Evolutionary conservation across 345 rosid genomes (phyloP).

Genomic region (Salix brachista): DNA sequence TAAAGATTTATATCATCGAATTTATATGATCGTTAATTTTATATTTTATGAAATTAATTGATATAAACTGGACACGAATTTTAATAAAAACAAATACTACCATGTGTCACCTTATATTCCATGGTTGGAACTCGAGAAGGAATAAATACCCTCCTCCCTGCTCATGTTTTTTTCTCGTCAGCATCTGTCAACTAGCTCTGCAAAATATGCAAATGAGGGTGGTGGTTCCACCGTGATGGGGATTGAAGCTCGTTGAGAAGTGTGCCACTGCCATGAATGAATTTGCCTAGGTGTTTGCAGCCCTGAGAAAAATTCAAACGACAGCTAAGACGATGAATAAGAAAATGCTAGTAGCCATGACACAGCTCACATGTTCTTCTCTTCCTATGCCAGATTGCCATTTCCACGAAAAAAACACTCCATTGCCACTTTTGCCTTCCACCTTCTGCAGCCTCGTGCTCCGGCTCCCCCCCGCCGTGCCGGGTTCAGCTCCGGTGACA

Average conservation of each 20-base stretch:
- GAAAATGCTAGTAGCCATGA: neutral
- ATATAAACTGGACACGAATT: no score
- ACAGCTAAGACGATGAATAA: neutral
- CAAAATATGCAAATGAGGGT: neutral
- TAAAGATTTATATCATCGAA: no score
- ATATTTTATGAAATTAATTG: no score
- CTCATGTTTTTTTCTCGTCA: neutral
- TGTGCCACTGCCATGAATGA: conserved; percentile 11
- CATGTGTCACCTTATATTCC: neutral
- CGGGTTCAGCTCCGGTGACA: no score
- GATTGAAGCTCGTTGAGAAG: conserved; percentile 24
- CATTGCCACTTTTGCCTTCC: neutral
- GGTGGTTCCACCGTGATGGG: conserved; percentile 6
- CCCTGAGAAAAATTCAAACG: neutral
- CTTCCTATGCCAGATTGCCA: neutral
- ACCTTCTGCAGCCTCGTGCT: neutral
- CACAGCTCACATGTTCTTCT: conserved; percentile 17
- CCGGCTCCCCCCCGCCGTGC: no score
- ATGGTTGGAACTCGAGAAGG: conserved; percentile 14
- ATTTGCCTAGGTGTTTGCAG: conserved; percentile 24
- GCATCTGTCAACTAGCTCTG: conserved; percentile 2
- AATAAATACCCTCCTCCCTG: no score
- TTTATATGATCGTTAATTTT: no score
- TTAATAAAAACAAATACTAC: neutral
- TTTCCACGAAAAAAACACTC: conserved; percentile 5